These are phyloP conservation scores for Candida khao-thaluensis DNA, from an alignment of 805 yeast genomes.

Conservation along the genomic window DNA sequence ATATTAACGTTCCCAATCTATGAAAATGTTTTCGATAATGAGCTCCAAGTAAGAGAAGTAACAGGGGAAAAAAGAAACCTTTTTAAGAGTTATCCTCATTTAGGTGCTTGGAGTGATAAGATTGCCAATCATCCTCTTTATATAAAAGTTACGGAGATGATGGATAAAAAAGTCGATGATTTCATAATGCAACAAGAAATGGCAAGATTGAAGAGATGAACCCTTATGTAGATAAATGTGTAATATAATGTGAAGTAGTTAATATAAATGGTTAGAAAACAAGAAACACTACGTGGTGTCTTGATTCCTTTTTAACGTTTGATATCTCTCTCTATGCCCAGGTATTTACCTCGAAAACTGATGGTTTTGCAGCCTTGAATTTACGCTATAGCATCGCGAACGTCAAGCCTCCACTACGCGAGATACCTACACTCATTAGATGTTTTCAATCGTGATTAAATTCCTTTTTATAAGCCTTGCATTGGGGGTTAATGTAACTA, in stretches of 20 bases:
- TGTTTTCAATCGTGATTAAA: no score
- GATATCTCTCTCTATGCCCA: no score
- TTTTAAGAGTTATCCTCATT: conserved; percentile 31
- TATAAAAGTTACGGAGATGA: conserved; percentile 27
- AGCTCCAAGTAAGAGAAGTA: conserved; percentile 31
- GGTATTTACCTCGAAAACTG: no score
- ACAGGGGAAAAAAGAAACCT: conserved; percentile 34
- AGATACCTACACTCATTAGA: no score
- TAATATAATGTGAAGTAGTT: no score
- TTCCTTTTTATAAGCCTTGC: neutral
- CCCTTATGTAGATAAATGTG: no score
- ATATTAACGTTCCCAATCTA: conserved; percentile 37
- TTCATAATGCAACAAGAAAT: conserved; percentile 10
- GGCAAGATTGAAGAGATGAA: conserved; percentile 3
- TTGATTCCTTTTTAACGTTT: no score
- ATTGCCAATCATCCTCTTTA: conserved; percentile 34
- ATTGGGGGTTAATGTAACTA: neutral
- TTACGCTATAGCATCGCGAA: no score
- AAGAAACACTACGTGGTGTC: no score
- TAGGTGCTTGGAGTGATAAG: conserved; percentile 38
- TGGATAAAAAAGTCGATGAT: conserved; percentile 26
- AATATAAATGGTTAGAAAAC: no score
- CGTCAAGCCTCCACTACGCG: no score
- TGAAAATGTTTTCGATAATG: conserved; percentile 38
- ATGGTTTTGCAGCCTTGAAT: no score